Evolutionary conservation across 2,329 filamentous ascomycete genomes (phyloP), one percentile per base, ranked within the genome.

Genomic region (Paraphoma chrysanthemicola): DNA sequence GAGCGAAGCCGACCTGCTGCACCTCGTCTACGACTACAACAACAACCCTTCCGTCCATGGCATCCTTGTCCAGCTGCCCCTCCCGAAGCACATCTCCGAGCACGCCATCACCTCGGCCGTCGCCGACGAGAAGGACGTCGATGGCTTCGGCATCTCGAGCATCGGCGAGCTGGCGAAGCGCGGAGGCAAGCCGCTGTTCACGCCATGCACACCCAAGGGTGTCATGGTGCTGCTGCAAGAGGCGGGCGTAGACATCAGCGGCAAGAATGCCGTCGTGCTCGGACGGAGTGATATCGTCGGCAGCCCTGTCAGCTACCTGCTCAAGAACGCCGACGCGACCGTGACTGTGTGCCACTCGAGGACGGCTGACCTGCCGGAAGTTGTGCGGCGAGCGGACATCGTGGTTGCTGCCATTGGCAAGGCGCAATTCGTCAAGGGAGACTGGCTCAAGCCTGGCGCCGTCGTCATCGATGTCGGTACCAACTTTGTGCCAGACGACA

Each of bases 381-480:
- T 94, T 60, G 81, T 98, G 72, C 93, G 91, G 82, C 82, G 84
- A 54, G 95, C 95, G 42, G 95, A 99, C 73, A 88, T 99, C 57
- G 83, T 99, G 46, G 87, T 99, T 51, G 93, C 93, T 30, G 95
- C 95, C 54, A 96, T 99, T 77, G 95, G 95, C 31, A 85, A 92
- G 75, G 84, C 94, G 8, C 86, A 87, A 55, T 96, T 97, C 70
- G 89, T 99, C 72, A 94, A 95, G 80, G 95, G 93, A 63, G 92
- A 96, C 59, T 98, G 93, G 93, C 77, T 99, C 63, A 99, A 98
- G 84, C 88, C 90, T 16, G 95, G 93, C 36, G 92, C 87, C n/a
- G 90, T 99, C 6, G 93, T 99, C 41, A 96, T 99, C 70, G 95
- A 99, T 72, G 95, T 99, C 16, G 95, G 95, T 59, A 99, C 93